Evolutionary conservation across 2,329 filamentous ascomycete species (phyloP).

Genomic region (Pestalotiopsis sp.): DNA sequence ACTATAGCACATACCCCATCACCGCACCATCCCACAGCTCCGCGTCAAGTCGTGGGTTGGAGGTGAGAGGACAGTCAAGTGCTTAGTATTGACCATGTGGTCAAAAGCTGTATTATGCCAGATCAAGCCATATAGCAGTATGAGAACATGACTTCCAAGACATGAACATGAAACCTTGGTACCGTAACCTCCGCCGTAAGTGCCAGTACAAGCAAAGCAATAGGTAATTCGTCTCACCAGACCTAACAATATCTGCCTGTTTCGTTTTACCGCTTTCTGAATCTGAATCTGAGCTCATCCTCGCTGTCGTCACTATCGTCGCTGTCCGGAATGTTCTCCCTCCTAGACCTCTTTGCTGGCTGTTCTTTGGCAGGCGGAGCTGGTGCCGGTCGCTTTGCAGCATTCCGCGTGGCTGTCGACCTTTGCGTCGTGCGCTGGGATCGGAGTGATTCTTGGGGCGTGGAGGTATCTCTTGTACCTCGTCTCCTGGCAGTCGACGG

Average conservation of each 20-base stretch:
- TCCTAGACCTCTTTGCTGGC: conserved; percentile 36
- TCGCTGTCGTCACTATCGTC: conserved; percentile 54
- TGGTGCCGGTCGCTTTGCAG: conserved; percentile 35
- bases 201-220: neutral
- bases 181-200: neutral
- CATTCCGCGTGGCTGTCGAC: conserved; percentile 24
- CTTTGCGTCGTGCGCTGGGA: conserved; percentile 25
- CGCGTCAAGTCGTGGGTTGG: no score
- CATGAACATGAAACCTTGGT: neutral
- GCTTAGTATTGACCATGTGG: no score
- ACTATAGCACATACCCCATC: neutral
- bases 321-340: conserved; percentile 25
- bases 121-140: neutral
- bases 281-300: conserved; percentile 59
- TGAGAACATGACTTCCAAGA: neutral
- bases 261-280: conserved; percentile 27
- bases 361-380: conserved; percentile 36
- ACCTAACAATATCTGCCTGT: neutral
- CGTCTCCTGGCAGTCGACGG: conserved; percentile 29
- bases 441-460: conserved; percentile 21
- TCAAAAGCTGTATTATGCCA: neutral
- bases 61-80: no score
- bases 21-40: no score
- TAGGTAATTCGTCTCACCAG: neutral
- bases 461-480: conserved; percentile 34